These are phyloP conservation scores for Lachnellula occidentalis DNA, from an alignment of 2,329 filamentous ascomycete genomes.

Conservation along the genomic window DNA sequence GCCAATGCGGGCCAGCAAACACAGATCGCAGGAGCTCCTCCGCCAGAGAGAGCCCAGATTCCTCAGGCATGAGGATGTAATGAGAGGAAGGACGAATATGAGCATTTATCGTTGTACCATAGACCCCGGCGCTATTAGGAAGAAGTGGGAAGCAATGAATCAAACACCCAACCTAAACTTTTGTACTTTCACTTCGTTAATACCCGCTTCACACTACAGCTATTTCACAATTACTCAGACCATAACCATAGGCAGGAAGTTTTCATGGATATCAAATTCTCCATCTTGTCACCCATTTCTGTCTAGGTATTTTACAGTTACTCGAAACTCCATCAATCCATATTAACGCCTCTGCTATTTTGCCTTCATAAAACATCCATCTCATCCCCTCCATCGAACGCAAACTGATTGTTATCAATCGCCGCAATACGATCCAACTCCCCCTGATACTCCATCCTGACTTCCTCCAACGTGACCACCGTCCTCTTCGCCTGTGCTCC, in stretches of 20 bases:
- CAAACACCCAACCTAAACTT: not conserved
- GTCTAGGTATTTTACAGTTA: constrained; percentile 8
- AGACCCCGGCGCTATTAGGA: constrained; percentile 11
- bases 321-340: constrained; percentile 8
- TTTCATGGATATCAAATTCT: constrained; percentile 7
- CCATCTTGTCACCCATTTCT: constrained; percentile 5
- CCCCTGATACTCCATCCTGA: constrained; percentile 82
- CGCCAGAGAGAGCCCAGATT: constrained; percentile 25
- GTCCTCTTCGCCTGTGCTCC: constrained; percentile 49
- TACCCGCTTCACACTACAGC: not conserved
- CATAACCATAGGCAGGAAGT: not conserved
- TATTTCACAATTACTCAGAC: not conserved
- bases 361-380: constrained; percentile 34
- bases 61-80: constrained; percentile 10
- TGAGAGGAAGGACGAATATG: constrained; percentile 1
- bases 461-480: constrained; percentile 78
- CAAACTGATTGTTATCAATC: constrained; percentile 85
- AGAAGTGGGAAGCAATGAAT: constrained; percentile 5
- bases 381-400: constrained; percentile 50
- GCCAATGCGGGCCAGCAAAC: constrained; percentile 30
- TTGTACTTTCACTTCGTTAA: not conserved
- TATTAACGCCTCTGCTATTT: constrained; percentile 10
- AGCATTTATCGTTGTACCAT: constrained; percentile 21
- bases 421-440: constrained; percentile 85
- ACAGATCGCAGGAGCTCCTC: constrained; percentile 30